These are phyloP conservation scores for Tausonia pullulans DNA, from an alignment of 1,284 basidiomycete species.

Conservation along the genomic window DNA sequence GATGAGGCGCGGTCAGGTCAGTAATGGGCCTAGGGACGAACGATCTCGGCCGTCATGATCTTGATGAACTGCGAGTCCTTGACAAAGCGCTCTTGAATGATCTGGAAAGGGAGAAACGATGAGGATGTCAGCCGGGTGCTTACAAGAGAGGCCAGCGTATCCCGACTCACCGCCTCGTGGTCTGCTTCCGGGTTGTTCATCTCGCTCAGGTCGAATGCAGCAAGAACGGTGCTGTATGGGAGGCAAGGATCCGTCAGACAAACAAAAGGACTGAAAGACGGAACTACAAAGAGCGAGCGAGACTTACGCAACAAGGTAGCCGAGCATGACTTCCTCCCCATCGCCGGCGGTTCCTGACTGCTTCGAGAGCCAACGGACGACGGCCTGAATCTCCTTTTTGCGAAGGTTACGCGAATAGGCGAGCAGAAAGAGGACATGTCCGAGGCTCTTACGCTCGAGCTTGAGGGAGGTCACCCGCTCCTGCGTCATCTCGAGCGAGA, in stretches of 20 bases:
- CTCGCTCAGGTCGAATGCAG: conserved; percentile 14
- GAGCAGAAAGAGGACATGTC: conserved; percentile 13
- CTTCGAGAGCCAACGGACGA: conserved; percentile 12
- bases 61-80: conserved; percentile 30
- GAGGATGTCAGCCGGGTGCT: conserved; percentile 7
- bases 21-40: not conserved
- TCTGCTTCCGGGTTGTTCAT: conserved; percentile 8
- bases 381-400: conserved; percentile 14
- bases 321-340: not conserved
- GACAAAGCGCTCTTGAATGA: conserved; percentile 20
- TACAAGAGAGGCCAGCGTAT: not conserved
- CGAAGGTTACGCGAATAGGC: conserved; percentile 3
- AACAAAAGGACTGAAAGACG: not conserved
- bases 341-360: not conserved
- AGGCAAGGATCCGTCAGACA: not conserved
- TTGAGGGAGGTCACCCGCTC: conserved; percentile 5
- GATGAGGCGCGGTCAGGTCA: conserved; percentile 12
- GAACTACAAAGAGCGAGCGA: not conserved
- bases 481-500: conserved; percentile 9
- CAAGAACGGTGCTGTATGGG: conserved; percentile 5
- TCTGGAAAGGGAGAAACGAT: conserved; percentile 11
- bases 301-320: conserved; percentile 14
- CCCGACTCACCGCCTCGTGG: conserved; percentile 6
- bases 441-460: conserved; percentile 6
- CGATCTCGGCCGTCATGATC: conserved; percentile 15